Base-by-base conservation (phyloP, 495 filamentous ascomycete genomes). In the Podospora appendiculata region DNA sequence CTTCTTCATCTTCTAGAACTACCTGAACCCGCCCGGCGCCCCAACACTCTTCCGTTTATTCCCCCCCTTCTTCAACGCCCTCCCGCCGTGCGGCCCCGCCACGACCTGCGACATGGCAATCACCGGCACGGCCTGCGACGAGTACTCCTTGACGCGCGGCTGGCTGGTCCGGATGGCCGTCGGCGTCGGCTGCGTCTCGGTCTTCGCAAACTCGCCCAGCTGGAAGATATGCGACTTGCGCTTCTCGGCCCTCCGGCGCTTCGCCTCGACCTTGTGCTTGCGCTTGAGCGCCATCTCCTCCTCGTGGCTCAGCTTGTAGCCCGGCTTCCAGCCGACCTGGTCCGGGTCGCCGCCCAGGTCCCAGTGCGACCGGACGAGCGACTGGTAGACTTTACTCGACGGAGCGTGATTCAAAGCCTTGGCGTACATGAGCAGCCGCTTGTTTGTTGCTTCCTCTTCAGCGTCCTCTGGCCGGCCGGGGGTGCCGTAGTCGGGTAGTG, bases 71-170 rank as follows among this genome's bases (percentile, higher is more conserved):
- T 53, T 36, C 44, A n/a, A 14, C 45, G 44, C 17, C 33, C 55
- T 41, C 17, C 46, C 57, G 1, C 57, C 59, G 43, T 48, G 42
- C 16, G 44, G 19, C 13, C 59, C 59, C 34, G 57, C 16, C 32
- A 62, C 52, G 18, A 59, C 36, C 42, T 62, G 59, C 35, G 59
- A 62, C 50, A 54, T 58, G 4, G 46, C 32, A 47, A 47, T 53
- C 44, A 36, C 47, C 14, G 53, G 45, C n/a, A 48, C 11, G 11
- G 14, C 17, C 34, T 49, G 39, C 35, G 46, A 34, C 6, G 54
- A 44, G 13, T 43, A 32, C 35, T 44, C 32, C 13, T 13, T 38
- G 36, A 13, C 40, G 16, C 33, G 7, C 36, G 32, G 33, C 40
- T 39, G 41, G 41, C 41, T 51, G 8, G 49, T n/a, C 49, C 35